Percentiles rank a stretch among this genome's conserved stretches.
phyloP scores from a whole-genome alignment of 2,329 filamentous ascomycete species.

The Aureobasidium mangrovei region DNA sequence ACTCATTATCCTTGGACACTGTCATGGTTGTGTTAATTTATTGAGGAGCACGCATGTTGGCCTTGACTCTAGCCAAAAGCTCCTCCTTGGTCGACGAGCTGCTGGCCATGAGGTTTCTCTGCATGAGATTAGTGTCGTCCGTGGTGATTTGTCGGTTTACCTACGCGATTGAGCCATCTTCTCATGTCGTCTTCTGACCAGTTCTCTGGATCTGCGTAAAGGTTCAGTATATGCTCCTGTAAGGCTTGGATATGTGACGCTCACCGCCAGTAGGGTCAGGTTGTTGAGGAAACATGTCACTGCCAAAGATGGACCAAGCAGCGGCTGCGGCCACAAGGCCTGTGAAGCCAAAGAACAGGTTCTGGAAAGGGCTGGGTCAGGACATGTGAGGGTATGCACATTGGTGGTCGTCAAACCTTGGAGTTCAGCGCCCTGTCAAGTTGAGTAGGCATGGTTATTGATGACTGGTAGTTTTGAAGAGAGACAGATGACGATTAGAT shows the following conservation, averaged over 20 bases:
- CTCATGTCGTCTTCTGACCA: conserved; percentile 78
- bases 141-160: conserved; percentile 25
- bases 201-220: conserved; percentile 46
- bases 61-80: conserved; percentile 59
- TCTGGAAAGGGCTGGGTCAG: conserved; percentile 18
- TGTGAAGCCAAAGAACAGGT: conserved; percentile 56
- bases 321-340: conserved; percentile 74
- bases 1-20: not conserved
- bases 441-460: conserved; percentile 37
- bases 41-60: conserved; percentile 49
- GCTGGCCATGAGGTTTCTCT: conserved; percentile 58
- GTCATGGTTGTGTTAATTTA: not conserved
- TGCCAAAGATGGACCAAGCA: conserved; percentile 76
- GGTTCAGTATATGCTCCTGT: not conserved
- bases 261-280: conserved; percentile 69
- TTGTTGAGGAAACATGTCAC: conserved; percentile 69
- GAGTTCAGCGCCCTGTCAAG: conserved; percentile 40
- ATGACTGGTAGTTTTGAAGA: too few species aligned
- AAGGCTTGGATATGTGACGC: conserved; percentile 14
- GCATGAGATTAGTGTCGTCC: not conserved
- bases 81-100: conserved; percentile 52
- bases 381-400: not conserved
- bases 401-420: conserved; percentile 27
- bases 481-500: not conserved
- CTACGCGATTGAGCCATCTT: conserved; percentile 71